These are phyloP conservation scores for Bothriochloa decipiens DNA, from an alignment of 176 grass and related monocot species.

Conservation along the genomic window DNA sequence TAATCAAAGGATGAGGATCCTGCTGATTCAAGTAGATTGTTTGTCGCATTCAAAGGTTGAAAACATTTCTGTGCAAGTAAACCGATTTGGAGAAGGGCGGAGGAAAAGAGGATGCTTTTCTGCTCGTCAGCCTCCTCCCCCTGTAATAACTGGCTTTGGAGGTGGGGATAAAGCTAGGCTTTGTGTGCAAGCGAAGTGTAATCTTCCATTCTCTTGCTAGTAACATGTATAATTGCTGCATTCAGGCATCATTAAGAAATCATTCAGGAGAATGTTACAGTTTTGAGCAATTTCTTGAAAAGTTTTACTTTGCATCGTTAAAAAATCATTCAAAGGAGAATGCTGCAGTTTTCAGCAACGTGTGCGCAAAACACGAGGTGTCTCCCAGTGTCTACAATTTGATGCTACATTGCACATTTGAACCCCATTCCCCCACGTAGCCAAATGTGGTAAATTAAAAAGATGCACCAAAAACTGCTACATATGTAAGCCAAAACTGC, in stretches of 20 bases:
- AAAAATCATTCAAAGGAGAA: too few species aligned
- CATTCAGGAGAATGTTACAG: background rate
- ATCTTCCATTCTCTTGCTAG: background rate
- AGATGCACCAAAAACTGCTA: too few species aligned
- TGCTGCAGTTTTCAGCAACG: too few species aligned
- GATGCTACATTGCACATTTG: too few species aligned
- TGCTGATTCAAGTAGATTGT: constrained; percentile 29
- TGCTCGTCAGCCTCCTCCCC: constrained; percentile 5
- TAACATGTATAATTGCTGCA: constrained; percentile 2
- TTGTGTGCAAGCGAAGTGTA: constrained; percentile 25
- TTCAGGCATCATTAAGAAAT: constrained; percentile 19
- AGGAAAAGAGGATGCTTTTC: background rate
- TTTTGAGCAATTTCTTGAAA: too few species aligned
- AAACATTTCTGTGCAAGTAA: background rate
- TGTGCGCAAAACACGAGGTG: too few species aligned
- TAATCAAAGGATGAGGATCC: constrained; percentile 20
- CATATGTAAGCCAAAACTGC: too few species aligned
- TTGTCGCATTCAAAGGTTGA: background rate
- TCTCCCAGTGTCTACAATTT: too few species aligned
- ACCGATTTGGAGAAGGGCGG: background rate
- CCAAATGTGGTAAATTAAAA: too few species aligned
- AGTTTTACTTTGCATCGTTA: too few species aligned
- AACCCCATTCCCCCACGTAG: too few species aligned
- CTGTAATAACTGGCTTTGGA: constrained; percentile 15
- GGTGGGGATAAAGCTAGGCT: background rate